These are phyloP conservation scores for Ophiostoma pallidulum DNA, from an alignment of 2,329 filamentous ascomycete species.

Conservation along the genomic window DNA sequence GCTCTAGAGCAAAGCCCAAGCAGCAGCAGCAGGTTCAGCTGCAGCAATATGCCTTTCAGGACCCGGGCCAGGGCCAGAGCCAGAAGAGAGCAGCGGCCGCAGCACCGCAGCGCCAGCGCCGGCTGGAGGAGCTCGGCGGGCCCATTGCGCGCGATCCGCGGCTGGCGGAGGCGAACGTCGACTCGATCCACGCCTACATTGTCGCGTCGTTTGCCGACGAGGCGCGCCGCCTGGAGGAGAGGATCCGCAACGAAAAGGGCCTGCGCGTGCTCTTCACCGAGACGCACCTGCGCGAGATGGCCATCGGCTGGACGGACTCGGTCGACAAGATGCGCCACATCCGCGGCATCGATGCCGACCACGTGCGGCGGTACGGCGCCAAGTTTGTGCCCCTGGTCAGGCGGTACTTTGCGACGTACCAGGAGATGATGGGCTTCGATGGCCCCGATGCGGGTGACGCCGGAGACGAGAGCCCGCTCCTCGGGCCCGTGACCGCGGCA, in stretches of 20 bases:
- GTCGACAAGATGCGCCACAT: slow-evolving; percentile 55
- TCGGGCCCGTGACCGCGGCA: slow-evolving; percentile 1
- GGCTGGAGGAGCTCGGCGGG: slow-evolving; percentile 36
- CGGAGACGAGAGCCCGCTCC: slow-evolving; percentile 1
- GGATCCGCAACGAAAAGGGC: slow-evolving; percentile 49
- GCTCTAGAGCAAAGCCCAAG: slow-evolving; percentile 14
- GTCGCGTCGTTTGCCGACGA: slow-evolving; percentile 56
- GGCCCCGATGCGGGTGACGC: slow-evolving; percentile 11
- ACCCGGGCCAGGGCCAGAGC: background rate
- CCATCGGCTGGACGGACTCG: slow-evolving; percentile 55
- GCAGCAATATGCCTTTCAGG: slow-evolving; percentile 12
- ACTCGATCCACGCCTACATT: slow-evolving; percentile 47
- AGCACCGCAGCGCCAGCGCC: slow-evolving; percentile 24
- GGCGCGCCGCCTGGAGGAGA: slow-evolving; percentile 51
- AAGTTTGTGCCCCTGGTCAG: slow-evolving; percentile 52
- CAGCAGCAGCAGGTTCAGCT: slow-evolving; percentile 11
- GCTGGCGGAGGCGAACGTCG: slow-evolving; percentile 31
- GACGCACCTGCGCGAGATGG: slow-evolving; percentile 62
- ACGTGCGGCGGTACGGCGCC: slow-evolving; percentile 51
- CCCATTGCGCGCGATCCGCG: slow-evolving; percentile 50
- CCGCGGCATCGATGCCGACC: slow-evolving; percentile 51
- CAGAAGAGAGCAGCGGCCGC: slow-evolving; percentile 12
- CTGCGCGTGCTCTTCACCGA: slow-evolving; percentile 59
- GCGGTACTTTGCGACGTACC: slow-evolving; percentile 36
- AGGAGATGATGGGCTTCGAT: slow-evolving; percentile 37